Evolutionary conservation across 2,329 filamentous ascomycete species (phyloP), one percentile per base, ranked within the genome.

Genomic region (Aspergillus phoenicis): DNA sequence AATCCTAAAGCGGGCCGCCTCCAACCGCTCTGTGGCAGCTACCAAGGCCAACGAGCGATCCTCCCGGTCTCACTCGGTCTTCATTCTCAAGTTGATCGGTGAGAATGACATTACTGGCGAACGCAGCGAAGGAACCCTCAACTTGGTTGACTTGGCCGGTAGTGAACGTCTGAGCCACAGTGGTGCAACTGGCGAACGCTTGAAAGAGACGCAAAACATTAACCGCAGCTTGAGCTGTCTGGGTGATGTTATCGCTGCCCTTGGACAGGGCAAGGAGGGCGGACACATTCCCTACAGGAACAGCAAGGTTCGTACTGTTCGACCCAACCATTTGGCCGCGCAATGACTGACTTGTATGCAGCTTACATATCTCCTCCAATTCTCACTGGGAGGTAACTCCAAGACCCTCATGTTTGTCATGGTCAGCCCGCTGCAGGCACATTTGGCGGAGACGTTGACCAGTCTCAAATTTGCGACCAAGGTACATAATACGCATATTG

Each of bases 361-460:
- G 85, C 84, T 99, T 66, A 99, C 95, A 8, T 96, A 97, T 73
- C 84, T 99, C 51, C 84, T 99, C 39, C 92, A 98, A 85, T 96
- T 95, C 73, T 97, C 92, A 3, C 82, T 99, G 7, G 94, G 95
- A 4, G 95, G 95, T 15, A 97, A 97, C 76, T 95, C 90, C 68
- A 96, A 97, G 80, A 99, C 95, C 0, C 88, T 99, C 70, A 99
- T 99, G 95, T 97, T 99, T 76, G 92, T 98, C 75, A 98, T 98
- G 93, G 91, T 97, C 59, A 95, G 90, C 68, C 95, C 95, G 36
- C 81, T 98, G 61, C 91, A 96, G 80, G 90, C 88, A 5, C 95
- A 98, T 80, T 82, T 97, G 66, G 90, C 89, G 71, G 95, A 99
- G 82, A 97, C 93, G 3, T 82, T 97, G 74, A 97, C 93, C 48